A percentile compares a stretch with the other conserved stretches of the same genome.
Conservation (phyloP, 805 yeast genomes). For the Metschnikowia lachancei region DNA sequence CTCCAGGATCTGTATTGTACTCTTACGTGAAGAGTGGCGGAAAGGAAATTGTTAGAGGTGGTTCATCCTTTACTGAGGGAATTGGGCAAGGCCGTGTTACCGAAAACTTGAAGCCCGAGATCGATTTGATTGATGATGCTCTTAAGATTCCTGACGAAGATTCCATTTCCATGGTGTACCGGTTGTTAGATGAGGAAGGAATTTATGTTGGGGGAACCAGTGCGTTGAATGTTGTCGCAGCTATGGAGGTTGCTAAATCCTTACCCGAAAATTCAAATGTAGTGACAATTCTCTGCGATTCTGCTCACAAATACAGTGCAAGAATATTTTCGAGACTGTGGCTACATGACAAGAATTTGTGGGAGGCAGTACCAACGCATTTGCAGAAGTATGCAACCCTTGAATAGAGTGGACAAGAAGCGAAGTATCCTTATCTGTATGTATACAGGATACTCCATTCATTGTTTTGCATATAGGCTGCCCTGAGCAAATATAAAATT, state of each 20-base stretch:
- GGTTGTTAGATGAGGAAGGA: slow-evolving; percentile 86
- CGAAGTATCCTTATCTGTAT: background rate
- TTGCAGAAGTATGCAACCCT: slow-evolving; percentile 61
- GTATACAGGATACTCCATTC: background rate
- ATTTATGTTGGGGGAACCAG: slow-evolving; percentile 88
- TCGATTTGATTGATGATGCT: slow-evolving; percentile 77
- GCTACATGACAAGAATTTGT: slow-evolving; percentile 69
- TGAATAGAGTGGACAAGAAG: slow-evolving; percentile 21
- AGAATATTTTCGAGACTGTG: slow-evolving; percentile 74
- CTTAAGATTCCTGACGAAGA: slow-evolving; percentile 73
- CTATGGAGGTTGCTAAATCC: slow-evolving; percentile 66
- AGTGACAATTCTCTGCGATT: slow-evolving; percentile 86
- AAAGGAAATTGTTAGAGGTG: slow-evolving; percentile 63
- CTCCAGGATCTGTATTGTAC: slow-evolving; percentile 87
- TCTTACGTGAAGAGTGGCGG: slow-evolving; percentile 73
- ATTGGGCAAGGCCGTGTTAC: slow-evolving; percentile 96
- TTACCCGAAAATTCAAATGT: slow-evolving; percentile 79
- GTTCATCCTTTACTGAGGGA: slow-evolving; percentile 91
- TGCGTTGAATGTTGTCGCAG: slow-evolving; percentile 88
- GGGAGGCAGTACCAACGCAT: slow-evolving; percentile 63
- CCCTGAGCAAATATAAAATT: background rate
- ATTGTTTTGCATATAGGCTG: background rate
- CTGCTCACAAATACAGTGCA: slow-evolving; percentile 86
- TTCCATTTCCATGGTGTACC: slow-evolving; percentile 78
- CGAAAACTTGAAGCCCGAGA: slow-evolving; percentile 70